phyloP scores from a whole-genome alignment of 441 rosid genomes.

The Kokia cookei region DNA sequence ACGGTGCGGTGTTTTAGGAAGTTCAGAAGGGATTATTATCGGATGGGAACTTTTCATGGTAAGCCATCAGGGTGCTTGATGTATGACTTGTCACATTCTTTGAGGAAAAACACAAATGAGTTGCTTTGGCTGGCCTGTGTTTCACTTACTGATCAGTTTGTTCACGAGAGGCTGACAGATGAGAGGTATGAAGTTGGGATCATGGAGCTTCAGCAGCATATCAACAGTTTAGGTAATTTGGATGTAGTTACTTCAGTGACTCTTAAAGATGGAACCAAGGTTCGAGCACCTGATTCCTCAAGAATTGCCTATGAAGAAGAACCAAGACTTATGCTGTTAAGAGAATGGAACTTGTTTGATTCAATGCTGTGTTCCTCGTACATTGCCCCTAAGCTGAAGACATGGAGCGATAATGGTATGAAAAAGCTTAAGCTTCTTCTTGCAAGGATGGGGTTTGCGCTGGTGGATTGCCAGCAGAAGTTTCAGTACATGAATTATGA shows the following conservation, averaged over 20 bases:
- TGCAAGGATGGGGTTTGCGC: constrained; percentile 90
- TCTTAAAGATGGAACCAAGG: constrained; percentile 82
- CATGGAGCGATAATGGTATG: constrained; percentile 92
- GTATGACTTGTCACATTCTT: constrained; percentile 68
- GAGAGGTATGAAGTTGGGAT: constrained; percentile 94
- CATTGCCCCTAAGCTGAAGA: constrained; percentile 78
- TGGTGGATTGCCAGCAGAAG: constrained; percentile 89
- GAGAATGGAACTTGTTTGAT: constrained; percentile 93
- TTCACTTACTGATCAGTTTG: constrained; percentile 88
- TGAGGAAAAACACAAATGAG: constrained; percentile 85
- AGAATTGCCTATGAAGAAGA: constrained; percentile 88
- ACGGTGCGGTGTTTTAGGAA: constrained; percentile 40
- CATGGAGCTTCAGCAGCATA: constrained; percentile 96
- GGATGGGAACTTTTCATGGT: constrained; percentile 88
- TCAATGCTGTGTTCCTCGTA: constrained; percentile 90
- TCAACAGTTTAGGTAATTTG: constrained; percentile 76
- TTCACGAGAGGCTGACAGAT: constrained; percentile 88
- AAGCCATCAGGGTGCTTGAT: constrained; percentile 85
- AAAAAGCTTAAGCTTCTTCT: constrained; percentile 90
- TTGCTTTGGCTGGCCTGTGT: constrained; percentile 95
- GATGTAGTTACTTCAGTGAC: constrained; percentile 74
- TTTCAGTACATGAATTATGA: constrained; percentile 89
- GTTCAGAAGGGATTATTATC: constrained; percentile 68
- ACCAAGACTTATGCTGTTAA: constrained; percentile 77
- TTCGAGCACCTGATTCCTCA: constrained; percentile 77